Evolutionary conservation across 2,329 filamentous ascomycete genomes (phyloP), one percentile per base, ranked within the genome.

Genomic region (Ascochyta fabae): DNA sequence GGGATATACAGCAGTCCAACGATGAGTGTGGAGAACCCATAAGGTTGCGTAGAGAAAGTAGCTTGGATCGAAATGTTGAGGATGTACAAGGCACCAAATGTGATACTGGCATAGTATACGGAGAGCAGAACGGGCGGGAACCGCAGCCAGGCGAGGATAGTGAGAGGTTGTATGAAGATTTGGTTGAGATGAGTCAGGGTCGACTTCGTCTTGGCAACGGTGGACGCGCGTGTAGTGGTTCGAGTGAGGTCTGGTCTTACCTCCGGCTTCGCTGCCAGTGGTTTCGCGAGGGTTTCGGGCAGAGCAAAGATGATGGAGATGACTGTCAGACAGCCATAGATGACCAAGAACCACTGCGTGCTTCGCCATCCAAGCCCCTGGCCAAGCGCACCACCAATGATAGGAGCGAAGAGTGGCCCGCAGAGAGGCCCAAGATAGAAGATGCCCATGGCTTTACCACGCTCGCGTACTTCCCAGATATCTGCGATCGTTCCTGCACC

Each of bases 71-170:
- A 66, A 56, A 77, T 76, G 66, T 77, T 77, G 54, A 77, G 74
- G 48, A 77, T 67, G 61, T 76, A 76, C 45, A 78, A 66, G 10
- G 55, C 62, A 50, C 72, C 75, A 53, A 77, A 77, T 1, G 73
- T 73, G 60, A 77, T 77, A 55, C 65, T 70, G 36, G 75, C 74
- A 58, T 75, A 77, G 60, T 74, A 75, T 45, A 77, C 74, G 6
- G 75, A 75, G 6, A 77, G 64, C 31, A 68, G 56, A 27, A 78
- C 71, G 41, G 75, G 69, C 2, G 75, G 75, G 48, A 67, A 77
- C 39, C 74, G 71, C 6, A 78, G 64, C 66, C 73, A 75, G 13
- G 70, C 62, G 27, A 77, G 61, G 42, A 77, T 74, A 33, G 64
- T 60, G n/a, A 78, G 68, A 0, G 75, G 75, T 46, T 77, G 74